Conservation (phyloP, 441 rosid genomes). For the Flueggea neowawraea region DNA sequence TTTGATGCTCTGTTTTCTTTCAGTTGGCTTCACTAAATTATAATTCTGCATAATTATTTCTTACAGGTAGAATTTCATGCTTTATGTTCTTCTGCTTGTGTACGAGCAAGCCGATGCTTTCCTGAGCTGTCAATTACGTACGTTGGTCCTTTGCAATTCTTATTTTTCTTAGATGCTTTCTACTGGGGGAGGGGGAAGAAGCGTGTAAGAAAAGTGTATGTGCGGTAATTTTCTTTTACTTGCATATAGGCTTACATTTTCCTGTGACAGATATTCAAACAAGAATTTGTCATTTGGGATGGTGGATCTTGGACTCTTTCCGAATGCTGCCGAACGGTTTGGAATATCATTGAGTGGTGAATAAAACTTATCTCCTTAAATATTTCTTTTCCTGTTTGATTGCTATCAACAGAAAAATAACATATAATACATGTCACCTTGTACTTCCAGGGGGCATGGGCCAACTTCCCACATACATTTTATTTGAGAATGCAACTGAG, state of each 20-base stretch:
- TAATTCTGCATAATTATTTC: neutral
- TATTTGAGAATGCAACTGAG: slow-evolving; percentile 76
- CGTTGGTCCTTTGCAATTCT: slow-evolving; percentile 17
- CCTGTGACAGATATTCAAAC: slow-evolving; percentile 65
- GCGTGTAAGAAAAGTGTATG: neutral
- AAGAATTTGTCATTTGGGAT: slow-evolving; percentile 79
- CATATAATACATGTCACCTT: slow-evolving; percentile 8
- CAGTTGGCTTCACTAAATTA: neutral
- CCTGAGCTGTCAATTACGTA: slow-evolving; percentile 85
- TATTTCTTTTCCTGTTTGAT: slow-evolving; percentile 8
- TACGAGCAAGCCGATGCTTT: slow-evolving; percentile 69
- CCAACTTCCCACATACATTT: slow-evolving; percentile 83
- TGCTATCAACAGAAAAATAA: neutral
- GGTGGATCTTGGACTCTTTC: slow-evolving; percentile 86
- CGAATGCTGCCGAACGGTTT: slow-evolving; percentile 76
- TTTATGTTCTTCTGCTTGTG: slow-evolving; percentile 54
- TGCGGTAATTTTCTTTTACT: slow-evolving; percentile 1
- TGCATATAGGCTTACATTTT: slow-evolving; percentile 10
- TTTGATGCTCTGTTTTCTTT: neutral
- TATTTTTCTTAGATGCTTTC: slow-evolving; percentile 1
- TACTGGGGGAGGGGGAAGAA: neutral
- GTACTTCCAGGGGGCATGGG: slow-evolving; percentile 54
- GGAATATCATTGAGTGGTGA: slow-evolving; percentile 82
- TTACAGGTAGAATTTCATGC: slow-evolving; percentile 78
- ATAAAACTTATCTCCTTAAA: slow-evolving; percentile 1